These are phyloP conservation scores for Candida coquimbonensis DNA, from an alignment of 805 yeast species.

Conservation along the genomic window DNA sequence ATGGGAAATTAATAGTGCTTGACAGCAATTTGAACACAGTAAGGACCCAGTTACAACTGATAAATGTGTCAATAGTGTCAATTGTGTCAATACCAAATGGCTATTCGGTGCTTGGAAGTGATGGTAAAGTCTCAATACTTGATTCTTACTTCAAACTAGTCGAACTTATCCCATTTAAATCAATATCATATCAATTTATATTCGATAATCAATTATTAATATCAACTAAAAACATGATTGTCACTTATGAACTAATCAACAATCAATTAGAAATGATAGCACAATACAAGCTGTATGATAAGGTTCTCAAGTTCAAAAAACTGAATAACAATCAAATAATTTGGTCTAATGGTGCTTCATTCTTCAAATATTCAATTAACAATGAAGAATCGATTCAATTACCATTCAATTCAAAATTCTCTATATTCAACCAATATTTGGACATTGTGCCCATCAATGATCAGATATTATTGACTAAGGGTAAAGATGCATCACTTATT, in stretches of 20 bases:
- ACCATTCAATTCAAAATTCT: conserved; percentile 1
- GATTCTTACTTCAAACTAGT: not conserved
- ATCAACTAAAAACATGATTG: conserved; percentile 12
- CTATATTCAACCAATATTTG: conserved; percentile 1
- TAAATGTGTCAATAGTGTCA: not conserved
- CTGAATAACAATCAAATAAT: conserved; percentile 10
- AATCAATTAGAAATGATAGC: conserved; percentile 21
- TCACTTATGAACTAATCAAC: conserved; percentile 10
- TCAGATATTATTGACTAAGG: conserved; percentile 4
- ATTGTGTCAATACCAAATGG: not conserved
- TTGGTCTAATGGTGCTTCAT: conserved; percentile 4
- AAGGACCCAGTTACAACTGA: not conserved
- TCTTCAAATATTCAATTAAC: not conserved
- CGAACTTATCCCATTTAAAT: conserved; percentile 3
- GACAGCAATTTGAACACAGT: not conserved
- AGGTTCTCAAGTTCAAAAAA: conserved; percentile 14
- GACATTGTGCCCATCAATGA: not conserved
- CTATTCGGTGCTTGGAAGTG: not conserved
- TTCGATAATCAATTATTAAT: conserved; percentile 5
- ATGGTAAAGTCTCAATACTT: conserved; percentile 3
- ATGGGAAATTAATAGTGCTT: not conserved
- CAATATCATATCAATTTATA: not conserved
- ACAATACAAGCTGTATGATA: conserved; percentile 24
- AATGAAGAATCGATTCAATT: conserved; percentile 1
- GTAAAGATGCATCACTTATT: conserved; percentile 1